Evolutionary conservation across 148 eudicot genomes (phyloP).

Genomic region (Diospyros kaki): DNA sequence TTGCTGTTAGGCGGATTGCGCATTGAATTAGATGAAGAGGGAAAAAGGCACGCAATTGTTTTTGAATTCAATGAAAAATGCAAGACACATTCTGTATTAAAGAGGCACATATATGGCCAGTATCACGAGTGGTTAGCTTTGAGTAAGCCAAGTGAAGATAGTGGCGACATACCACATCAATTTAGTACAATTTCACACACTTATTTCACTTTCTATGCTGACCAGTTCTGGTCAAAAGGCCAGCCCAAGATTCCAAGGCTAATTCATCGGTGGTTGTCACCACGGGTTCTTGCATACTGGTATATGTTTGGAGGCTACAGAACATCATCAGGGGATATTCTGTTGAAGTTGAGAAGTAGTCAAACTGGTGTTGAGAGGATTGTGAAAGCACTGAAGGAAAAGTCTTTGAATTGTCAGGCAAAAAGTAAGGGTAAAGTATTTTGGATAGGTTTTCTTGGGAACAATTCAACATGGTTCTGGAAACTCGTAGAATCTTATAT

Average conservation of each 20-base stretch:
- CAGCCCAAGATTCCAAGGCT: slow-evolving; percentile 60
- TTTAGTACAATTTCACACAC: slow-evolving; percentile 66
- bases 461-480: slow-evolving; percentile 58
- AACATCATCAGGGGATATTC: slow-evolving; percentile 73
- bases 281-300: slow-evolving; percentile 95
- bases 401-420: slow-evolving; percentile 54
- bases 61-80: slow-evolving; percentile 60
- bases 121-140: slow-evolving; percentile 76
- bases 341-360: slow-evolving; percentile 69
- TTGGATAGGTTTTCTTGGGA: slow-evolving; percentile 88
- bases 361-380: slow-evolving; percentile 59
- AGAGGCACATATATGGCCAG: slow-evolving; percentile 55
- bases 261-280: slow-evolving; percentile 85
- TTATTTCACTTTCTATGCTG: slow-evolving; percentile 68
- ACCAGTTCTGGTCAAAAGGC: slow-evolving; percentile 73
- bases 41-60: slow-evolving; percentile 36
- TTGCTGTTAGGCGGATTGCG: slow-evolving; percentile 75
- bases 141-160: slow-evolving; percentile 24
- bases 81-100: slow-evolving; percentile 48
- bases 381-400: slow-evolving; percentile 48
- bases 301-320: slow-evolving; percentile 76
- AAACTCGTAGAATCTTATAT: slow-evolving; percentile 58
- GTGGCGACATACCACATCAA: slow-evolving; percentile 42
- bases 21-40: slow-evolving; percentile 42
- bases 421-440: slow-evolving; percentile 68